phyloP scores from a whole-genome alignment of 108 stramenopile species.

The Poteriospumella lacustris region DNA sequence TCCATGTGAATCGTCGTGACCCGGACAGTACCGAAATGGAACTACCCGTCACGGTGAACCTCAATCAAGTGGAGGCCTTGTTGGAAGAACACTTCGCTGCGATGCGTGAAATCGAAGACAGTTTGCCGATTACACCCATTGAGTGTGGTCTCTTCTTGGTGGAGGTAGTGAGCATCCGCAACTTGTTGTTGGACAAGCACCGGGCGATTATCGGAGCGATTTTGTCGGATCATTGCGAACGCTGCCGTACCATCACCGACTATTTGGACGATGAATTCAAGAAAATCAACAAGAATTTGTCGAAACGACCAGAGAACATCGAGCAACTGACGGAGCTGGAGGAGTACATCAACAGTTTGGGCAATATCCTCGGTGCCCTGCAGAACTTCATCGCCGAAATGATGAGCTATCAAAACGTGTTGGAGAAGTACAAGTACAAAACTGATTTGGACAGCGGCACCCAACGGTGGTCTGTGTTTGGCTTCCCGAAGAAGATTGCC shows the following conservation, averaged over 20 bases:
- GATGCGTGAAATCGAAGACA: constrained; percentile 31
- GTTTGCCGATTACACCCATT: constrained; percentile 38
- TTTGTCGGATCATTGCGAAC: constrained; percentile 33
- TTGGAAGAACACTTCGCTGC: constrained; percentile 44
- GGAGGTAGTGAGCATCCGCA: constrained; percentile 32
- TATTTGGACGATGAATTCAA: constrained; percentile 40
- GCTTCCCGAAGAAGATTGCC: constrained; percentile 47
- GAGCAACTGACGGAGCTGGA: constrained; percentile 51
- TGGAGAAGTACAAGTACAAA: constrained; percentile 33
- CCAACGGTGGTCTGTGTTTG: constrained; percentile 42
- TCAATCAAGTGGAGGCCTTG: constrained; percentile 35
- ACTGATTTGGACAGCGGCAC: constrained; percentile 40
- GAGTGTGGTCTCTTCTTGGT: constrained; percentile 51
- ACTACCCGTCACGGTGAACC: constrained; percentile 45
- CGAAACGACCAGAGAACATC: constrained; percentile 49
- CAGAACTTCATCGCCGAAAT: constrained; percentile 46
- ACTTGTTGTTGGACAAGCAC: constrained; percentile 50
- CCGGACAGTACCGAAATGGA: constrained; percentile 30
- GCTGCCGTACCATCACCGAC: constrained; percentile 29
- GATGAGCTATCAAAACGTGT: constrained; percentile 42
- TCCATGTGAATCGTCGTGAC: not conserved
- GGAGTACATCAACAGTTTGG: constrained; percentile 36
- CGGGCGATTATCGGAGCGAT: constrained; percentile 35
- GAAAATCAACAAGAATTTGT: constrained; percentile 33
- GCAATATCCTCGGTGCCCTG: constrained; percentile 40